A percentile compares a stretch with the other conserved stretches of the same genome.
Conservation (phyloP, 257 asterid species). For the Henckelia pumila region DNA sequence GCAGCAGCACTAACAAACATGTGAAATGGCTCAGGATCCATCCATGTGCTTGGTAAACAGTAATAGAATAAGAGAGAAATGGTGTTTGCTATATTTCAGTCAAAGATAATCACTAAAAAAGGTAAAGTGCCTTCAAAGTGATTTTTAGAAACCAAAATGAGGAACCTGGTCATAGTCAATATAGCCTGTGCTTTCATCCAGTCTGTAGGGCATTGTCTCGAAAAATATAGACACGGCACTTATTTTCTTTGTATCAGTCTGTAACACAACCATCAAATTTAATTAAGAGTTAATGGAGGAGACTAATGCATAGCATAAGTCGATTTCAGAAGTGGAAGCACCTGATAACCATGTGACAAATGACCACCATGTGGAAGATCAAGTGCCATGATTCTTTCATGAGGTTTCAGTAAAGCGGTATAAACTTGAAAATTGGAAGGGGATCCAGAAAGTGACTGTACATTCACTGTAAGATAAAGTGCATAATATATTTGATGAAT, state of each 20-base stretch:
- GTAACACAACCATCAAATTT: conserved; percentile 25
- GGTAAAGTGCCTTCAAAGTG: conserved; percentile 6
- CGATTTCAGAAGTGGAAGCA: conserved; percentile 26
- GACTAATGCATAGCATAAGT: conserved; percentile 17
- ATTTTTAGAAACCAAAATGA: conserved; percentile 15
- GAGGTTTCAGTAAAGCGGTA: conserved; percentile 88
- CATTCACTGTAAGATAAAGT: conserved; percentile 64
- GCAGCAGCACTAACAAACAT: background rate
- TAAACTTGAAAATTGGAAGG: conserved; percentile 96
- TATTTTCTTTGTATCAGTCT: conserved; percentile 97
- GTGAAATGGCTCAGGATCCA: background rate
- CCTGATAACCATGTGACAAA: conserved; percentile 99
- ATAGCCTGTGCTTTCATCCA: conserved; percentile 90
- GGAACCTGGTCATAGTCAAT: conserved; percentile 94
- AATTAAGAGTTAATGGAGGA: conserved; percentile 9
- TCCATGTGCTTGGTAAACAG: conserved; percentile 4
- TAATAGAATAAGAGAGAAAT: background rate
- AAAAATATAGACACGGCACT: conserved; percentile 93
- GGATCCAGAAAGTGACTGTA: conserved; percentile 93
- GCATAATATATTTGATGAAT: conserved; percentile 9
- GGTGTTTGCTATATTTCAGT: background rate
- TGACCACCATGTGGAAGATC: conserved; percentile 99
- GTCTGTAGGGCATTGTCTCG: conserved; percentile 97
- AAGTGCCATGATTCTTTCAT: conserved; percentile 97
- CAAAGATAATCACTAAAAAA: conserved; percentile 4